Base-by-base conservation (phyloP, 1,284 basidiomycete species). In the Schizopora paradoxa region DNA sequence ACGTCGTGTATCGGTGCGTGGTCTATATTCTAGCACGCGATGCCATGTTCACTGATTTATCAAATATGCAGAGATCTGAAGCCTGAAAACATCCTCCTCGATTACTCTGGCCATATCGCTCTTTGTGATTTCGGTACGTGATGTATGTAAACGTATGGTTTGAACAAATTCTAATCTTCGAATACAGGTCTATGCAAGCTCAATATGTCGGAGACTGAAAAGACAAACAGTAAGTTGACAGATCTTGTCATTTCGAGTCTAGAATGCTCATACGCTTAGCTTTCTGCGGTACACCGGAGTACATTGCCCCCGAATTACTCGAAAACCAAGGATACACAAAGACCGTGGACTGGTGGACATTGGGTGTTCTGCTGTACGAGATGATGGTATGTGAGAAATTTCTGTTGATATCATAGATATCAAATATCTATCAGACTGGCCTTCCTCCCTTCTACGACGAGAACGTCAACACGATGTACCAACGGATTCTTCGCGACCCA, bases 301-400 rank as follows among this genome's bases (percentile, higher is more conserved):
- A 99, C 64, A 90, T 93, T 53, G 92, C 92, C 1, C 95, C 95
- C 0, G 95, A 99, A 61, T 75, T 99, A 28, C 71, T 99, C 25
- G 86, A 96, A 52, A 95, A 89, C 50, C 94, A 98, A 61, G 95
- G 95, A 3, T 99, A 99, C 67, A 97, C 94, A 25, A 97, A 97
- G 70, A 95, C 92, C 0, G 94, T 99, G 18, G 95, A 99, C 64
- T 99, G 95, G 95, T 99, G 95, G 95, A 99, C 95, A 1, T 77
- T 99, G 1, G 96, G 95, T 48, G 95, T 99, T 2, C 72, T 99
- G 26, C 75, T 99, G 22, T 99, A 96, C 62, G 95, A 99, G 66
- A 99, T 99, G 96, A 91, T 98, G 75, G 89, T 84, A 45, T 26
- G 68, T 58, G 14, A 29, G 26, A n/a, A 18, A 1, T 16, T 29